Conservation (phyloP, 805 yeast genomes). For the Candida coleopterorum region DNA sequence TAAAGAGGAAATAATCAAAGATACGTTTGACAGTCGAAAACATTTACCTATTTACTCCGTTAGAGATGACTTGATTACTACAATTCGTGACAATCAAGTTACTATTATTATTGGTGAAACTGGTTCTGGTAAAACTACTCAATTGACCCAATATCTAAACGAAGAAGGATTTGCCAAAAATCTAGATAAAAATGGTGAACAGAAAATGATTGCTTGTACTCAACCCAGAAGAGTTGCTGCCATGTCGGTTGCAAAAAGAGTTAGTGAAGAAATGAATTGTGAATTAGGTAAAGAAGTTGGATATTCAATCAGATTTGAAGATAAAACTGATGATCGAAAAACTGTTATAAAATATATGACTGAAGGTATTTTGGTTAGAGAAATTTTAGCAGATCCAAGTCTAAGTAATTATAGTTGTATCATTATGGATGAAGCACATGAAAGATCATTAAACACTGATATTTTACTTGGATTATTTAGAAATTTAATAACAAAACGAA, state of each 20-base stretch:
- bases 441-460: constrained; percentile 83
- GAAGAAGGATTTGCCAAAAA: constrained; percentile 62
- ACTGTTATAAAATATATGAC: constrained; percentile 89
- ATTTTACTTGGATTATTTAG: constrained; percentile 75
- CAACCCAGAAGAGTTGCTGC: constrained; percentile 87
- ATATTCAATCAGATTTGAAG: constrained; percentile 83
- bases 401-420: constrained; percentile 75
- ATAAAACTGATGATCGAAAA: constrained; percentile 46
- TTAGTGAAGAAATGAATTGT: constrained; percentile 72
- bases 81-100: constrained; percentile 72
- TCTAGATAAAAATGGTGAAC: too few relatives aligned
- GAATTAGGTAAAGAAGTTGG: constrained; percentile 75
- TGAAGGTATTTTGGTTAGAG: constrained; percentile 85
- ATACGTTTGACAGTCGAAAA: constrained; percentile 26
- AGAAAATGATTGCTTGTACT: constrained; percentile 69
- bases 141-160: constrained; percentile 36
- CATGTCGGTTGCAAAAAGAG: constrained; percentile 76
- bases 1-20: constrained; percentile 10
- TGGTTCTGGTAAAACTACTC: constrained; percentile 52
- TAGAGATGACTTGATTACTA: constrained; percentile 49
- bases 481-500: constrained; percentile 51
- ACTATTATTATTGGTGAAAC: constrained; percentile 90
- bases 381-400: constrained; percentile 59
- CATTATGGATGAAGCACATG: constrained; percentile 96
- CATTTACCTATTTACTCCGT: constrained; percentile 70